These are phyloP conservation scores for Ulota crispa DNA, from an alignment of 225 moss, liverwort and hornwort genomes.

Conservation along the genomic window DNA sequence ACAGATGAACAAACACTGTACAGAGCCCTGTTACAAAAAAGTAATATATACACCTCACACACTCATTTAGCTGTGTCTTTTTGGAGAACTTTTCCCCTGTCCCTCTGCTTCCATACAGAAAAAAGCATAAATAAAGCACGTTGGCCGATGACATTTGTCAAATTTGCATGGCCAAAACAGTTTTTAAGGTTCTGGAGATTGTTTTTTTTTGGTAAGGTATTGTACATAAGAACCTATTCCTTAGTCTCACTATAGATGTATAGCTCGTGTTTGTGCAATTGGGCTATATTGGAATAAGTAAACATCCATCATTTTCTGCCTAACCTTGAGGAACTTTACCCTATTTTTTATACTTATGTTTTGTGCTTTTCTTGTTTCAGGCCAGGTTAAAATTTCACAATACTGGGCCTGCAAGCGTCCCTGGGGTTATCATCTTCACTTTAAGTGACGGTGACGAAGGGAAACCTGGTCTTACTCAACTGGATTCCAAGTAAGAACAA, in stretches of 20 bases:
- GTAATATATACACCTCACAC: too few species aligned
- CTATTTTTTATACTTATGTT: not conserved
- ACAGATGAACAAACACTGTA: not conserved
- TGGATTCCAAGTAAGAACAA: slow-evolving; percentile 66
- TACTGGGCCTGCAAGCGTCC: slow-evolving; percentile 61
- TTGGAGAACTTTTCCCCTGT: too few species aligned
- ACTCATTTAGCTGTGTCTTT: too few species aligned
- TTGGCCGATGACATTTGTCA: too few species aligned
- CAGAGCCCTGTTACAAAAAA: too few species aligned
- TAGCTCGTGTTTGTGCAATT: not conserved
- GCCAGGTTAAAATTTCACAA: slow-evolving; percentile 79
- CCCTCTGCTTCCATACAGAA: too few species aligned
- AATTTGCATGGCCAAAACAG: too few species aligned
- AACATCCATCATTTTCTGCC: not conserved
- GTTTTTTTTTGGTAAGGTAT: too few species aligned
- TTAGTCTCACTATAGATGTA: not conserved
- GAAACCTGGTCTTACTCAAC: slow-evolving; percentile 65
- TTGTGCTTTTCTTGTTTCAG: slow-evolving; percentile 28
- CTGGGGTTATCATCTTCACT: slow-evolving; percentile 66
- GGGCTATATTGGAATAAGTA: not conserved
- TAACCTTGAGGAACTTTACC: not conserved
- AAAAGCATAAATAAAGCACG: too few species aligned
- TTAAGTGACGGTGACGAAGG: slow-evolving; percentile 77
- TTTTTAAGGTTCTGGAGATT: too few species aligned
- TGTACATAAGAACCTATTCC: not conserved